Evolutionary conservation across 768 basidiomycete genomes (phyloP), one percentile per base, ranked within the genome.

Genomic region (Lactarius evosmus): DNA sequence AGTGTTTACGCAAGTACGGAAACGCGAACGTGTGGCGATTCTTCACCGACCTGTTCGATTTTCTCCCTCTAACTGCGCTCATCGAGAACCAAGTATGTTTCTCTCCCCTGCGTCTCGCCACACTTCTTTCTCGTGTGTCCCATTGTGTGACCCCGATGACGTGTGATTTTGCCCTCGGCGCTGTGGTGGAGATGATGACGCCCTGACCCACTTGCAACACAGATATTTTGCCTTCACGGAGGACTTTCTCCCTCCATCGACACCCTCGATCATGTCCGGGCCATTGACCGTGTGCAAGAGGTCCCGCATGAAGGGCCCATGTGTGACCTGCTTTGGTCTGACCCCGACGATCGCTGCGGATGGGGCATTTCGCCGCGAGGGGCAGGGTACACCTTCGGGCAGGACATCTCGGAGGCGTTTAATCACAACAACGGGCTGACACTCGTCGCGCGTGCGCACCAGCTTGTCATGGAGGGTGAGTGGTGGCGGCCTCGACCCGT

Each of bases 301-400:
- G 97, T 99, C 3, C 97, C 97, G 4, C 97, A 99, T 76, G 97
- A 99, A 79, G 97, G 97, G 3, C 97, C 97, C 22, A 99, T 99
- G 97, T 99, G 97, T 73, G 97, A 99, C 78, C 82, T 99, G 60
- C 84, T 99, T 66, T 99, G 97, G 97, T 98, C 95, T 57, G 97
- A 99, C 76, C 97, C 97, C 38, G 97, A 99, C 75, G 97, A 98
- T 78, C 91, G 96, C 61, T 97, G 95, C 75, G 97, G 97, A 50
- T 99, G 97, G 97, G 97, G 97, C 34, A 98, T 98, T 71, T 96
- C 94, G 71, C 97, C 97, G 32, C 90, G 97, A 74, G 97, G 97
- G 66, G 97, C 97, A 53, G 97, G 97, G 12, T 99, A 98, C 76
- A 98, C 96, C 12, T 99, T 99, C 74, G 97, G 97, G 46, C 96